These are phyloP conservation scores for Trichoderma virens DNA, from an alignment of 495 filamentous ascomycete species.

Conservation along the genomic window DNA sequence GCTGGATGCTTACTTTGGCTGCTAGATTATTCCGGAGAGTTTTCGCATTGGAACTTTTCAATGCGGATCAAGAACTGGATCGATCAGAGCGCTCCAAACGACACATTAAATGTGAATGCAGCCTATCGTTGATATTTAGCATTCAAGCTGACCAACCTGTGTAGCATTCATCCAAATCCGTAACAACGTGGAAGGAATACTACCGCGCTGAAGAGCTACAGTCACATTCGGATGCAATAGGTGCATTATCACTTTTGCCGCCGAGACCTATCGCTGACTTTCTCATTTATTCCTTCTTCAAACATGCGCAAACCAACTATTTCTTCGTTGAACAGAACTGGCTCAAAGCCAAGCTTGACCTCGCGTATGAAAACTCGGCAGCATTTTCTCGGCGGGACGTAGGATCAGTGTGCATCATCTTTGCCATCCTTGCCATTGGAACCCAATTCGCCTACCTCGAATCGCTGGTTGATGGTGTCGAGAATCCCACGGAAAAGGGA, in stretches of 20 bases:
- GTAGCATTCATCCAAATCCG: not conserved
- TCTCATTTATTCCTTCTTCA: constrained; percentile 44
- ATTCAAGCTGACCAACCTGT: not conserved
- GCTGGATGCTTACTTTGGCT: constrained; percentile 37
- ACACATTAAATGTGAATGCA: constrained; percentile 34
- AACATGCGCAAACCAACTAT: constrained; percentile 47
- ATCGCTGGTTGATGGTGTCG: constrained; percentile 13
- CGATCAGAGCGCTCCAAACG: constrained; percentile 41
- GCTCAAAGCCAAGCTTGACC: constrained; percentile 37
- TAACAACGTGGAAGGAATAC: constrained; percentile 30
- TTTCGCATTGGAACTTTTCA: constrained; percentile 44
- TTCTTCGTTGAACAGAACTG: constrained; percentile 45
- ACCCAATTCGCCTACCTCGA: constrained; percentile 49
- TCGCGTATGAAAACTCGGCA: constrained; percentile 36
- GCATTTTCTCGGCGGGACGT: constrained; percentile 41
- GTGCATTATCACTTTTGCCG: constrained; percentile 39
- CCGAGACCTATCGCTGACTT: constrained; percentile 45
- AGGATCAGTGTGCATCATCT: constrained; percentile 37
- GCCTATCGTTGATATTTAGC: not conserved
- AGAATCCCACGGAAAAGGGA: constrained; percentile 5
- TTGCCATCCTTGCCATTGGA: constrained; percentile 46
- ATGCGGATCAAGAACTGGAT: constrained; percentile 44
- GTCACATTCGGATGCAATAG: constrained; percentile 34
- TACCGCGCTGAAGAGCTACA: constrained; percentile 44
- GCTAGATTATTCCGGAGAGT: constrained; percentile 46